Base-by-base conservation (phyloP, 2,329 filamentous ascomycete species). In the Rhinocladiella mackenziei region DNA sequence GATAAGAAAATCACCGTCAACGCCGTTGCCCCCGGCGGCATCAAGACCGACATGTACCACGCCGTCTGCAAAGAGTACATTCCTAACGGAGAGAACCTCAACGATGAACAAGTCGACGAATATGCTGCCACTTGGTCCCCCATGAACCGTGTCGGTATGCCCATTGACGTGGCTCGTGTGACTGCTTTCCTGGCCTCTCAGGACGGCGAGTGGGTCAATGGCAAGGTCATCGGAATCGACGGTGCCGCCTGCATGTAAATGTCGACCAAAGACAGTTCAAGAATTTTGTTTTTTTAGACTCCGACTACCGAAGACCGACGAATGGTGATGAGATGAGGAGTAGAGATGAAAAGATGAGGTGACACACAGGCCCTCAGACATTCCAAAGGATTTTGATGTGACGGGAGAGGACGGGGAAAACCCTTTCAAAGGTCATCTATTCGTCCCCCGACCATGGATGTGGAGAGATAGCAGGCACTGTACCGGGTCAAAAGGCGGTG, bases 41-140 rank as follows among this genome's bases (percentile, higher is more conserved):
- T 81, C 64, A 81, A 81, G 68, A 80, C 75, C 10, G 80, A 83
- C 56, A 83, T 83, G 80, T 83, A 79, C 65, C 75, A 82, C 65
- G 55, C 53, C 25, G 56, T 58, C 31, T 58, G 55, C 54, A 44
- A 62, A 43, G 59, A 69, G 40, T 70, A 70, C 58, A 66, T 70
- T 23, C 67, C 67, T 31, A 60, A 60, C 43, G 67, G 65, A 22
- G 58, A 54, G 10, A 59, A 62, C 45, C 58, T 51, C 40, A 39
- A n/a, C 34, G 49, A 54, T 32, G 50, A 58, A 13, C 50, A 53
- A 38, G 48, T 55, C 42, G 53, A 57, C 39, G 53, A 55, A 42
- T 55, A 47, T 35, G 66, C 65, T 3, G 66, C 66, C 13, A 59
- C 60, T 19, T 64, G 61, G 53, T 68, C 65, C 8, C 78, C 78